phyloP scores from a whole-genome alignment of 306 rosid species.

The Cucurbita argyrosperma region DNA sequence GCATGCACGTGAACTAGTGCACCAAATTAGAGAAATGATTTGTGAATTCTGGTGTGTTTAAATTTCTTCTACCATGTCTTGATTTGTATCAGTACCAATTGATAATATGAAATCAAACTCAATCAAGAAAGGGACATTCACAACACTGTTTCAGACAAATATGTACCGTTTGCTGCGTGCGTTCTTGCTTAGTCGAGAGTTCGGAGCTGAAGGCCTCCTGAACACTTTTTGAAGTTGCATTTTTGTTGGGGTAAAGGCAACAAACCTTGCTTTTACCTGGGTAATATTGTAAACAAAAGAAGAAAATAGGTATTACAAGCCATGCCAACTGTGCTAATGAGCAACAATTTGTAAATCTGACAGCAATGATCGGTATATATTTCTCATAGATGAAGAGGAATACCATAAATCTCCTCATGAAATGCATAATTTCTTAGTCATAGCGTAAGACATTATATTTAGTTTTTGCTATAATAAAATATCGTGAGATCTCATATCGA shows the following conservation, averaged over 20 bases:
- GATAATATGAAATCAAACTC: neutral
- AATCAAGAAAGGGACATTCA: neutral
- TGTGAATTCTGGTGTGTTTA: neutral
- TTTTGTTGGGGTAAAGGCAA: slow-evolving; percentile 94
- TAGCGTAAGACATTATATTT: neutral
- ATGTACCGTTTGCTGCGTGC: slow-evolving; percentile 26
- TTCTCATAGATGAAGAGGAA: neutral
- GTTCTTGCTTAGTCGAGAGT: slow-evolving; percentile 17
- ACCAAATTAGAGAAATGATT: neutral
- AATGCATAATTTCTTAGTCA: neutral
- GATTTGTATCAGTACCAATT: neutral
- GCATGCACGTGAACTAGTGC: neutral
- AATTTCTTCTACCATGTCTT: neutral
- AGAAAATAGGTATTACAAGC: neutral
- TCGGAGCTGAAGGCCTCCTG: slow-evolving; percentile 50
- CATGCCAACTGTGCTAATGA: neutral
- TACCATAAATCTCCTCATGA: neutral
- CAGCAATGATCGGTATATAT: neutral
- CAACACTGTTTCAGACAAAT: neutral
- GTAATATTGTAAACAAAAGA: neutral
- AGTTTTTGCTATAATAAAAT: neutral
- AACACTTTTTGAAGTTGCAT: slow-evolving; percentile 37
- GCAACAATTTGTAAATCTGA: neutral
- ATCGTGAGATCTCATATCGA: no score
- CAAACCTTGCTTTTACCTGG: slow-evolving; percentile 64